phyloP scores from a whole-genome alignment of 1,284 basidiomycete genomes.

The Microbotryomycetes sp. region DNA sequence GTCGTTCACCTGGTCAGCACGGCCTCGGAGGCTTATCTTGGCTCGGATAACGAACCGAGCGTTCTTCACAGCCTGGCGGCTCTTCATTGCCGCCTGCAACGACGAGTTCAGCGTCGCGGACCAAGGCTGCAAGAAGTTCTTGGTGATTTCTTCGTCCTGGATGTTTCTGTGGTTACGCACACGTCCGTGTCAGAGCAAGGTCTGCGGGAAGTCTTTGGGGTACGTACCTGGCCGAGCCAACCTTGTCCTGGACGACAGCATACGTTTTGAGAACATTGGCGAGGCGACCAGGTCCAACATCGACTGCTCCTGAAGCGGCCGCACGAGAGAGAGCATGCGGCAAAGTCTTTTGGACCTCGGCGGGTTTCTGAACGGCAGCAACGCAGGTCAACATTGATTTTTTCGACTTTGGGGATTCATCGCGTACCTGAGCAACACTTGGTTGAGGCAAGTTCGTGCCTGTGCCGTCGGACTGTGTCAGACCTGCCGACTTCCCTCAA shows the following conservation, averaged over 20 bases:
- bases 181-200: not conserved
- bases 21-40: not conserved
- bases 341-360: slow-evolving; percentile 65
- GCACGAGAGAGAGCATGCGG: slow-evolving; percentile 86
- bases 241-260: slow-evolving; percentile 75
- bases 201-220: too few species aligned
- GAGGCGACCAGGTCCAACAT: slow-evolving; percentile 55
- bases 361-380: slow-evolving; percentile 20
- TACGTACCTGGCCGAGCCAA: slow-evolving; percentile 62
- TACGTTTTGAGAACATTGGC: slow-evolving; percentile 71
- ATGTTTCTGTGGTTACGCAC: not conserved
- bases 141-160: slow-evolving; percentile 38
- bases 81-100: slow-evolving; percentile 81
- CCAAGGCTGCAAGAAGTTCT: slow-evolving; percentile 83
- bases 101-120: slow-evolving; percentile 72
- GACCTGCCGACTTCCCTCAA: not conserved
- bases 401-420: not conserved
- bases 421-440: slow-evolving; percentile 47
- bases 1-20: not conserved
- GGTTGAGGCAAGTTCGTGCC: slow-evolving; percentile 75
- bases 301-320: slow-evolving; percentile 59
- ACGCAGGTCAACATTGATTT: slow-evolving; percentile 6
- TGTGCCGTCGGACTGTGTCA: slow-evolving; percentile 13
- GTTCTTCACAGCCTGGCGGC: slow-evolving; percentile 73
- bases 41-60: slow-evolving; percentile 53